Conservation (phyloP, 179 eudicot species). For the Vitellaria paradoxa region DNA sequence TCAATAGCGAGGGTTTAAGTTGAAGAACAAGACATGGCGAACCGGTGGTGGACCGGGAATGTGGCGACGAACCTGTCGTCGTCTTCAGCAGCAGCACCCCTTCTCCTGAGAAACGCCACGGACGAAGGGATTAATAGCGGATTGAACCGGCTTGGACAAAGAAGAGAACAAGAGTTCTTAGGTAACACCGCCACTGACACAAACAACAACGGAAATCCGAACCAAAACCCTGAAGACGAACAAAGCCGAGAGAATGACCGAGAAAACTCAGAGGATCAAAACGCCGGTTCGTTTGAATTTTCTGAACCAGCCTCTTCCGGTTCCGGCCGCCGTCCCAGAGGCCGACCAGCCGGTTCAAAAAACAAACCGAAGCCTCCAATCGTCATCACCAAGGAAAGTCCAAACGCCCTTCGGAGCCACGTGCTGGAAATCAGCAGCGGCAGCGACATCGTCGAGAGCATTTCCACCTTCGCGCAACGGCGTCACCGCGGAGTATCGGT, state of each 20-base stretch:
- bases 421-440: constrained; percentile 59
- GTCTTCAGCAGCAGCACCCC: constrained; percentile 11
- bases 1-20: background rate
- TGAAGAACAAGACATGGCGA: constrained; percentile 38
- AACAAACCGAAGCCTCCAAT: constrained; percentile 77
- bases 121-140: constrained; percentile 12
- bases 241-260: constrained; percentile 16
- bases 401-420: constrained; percentile 62
- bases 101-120: constrained; percentile 10
- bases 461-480: constrained; percentile 52
- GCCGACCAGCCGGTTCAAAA: constrained; percentile 70
- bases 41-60: constrained; percentile 81
- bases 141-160: constrained; percentile 14
- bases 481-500: constrained; percentile 71
- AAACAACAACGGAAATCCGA: constrained; percentile 11
- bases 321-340: constrained; percentile 57
- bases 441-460: constrained; percentile 52
- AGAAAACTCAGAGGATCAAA: constrained; percentile 17
- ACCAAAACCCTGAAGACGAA: constrained; percentile 15
- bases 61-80: constrained; percentile 49
- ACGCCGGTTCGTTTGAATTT: constrained; percentile 16
- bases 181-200: constrained; percentile 8
- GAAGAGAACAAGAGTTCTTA: constrained; percentile 25
- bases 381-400: constrained; percentile 62
- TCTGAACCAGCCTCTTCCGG: constrained; percentile 33